These are phyloP conservation scores for Nigrospora oryzae DNA, from an alignment of 2,329 filamentous ascomycete genomes.

Conservation along the genomic window DNA sequence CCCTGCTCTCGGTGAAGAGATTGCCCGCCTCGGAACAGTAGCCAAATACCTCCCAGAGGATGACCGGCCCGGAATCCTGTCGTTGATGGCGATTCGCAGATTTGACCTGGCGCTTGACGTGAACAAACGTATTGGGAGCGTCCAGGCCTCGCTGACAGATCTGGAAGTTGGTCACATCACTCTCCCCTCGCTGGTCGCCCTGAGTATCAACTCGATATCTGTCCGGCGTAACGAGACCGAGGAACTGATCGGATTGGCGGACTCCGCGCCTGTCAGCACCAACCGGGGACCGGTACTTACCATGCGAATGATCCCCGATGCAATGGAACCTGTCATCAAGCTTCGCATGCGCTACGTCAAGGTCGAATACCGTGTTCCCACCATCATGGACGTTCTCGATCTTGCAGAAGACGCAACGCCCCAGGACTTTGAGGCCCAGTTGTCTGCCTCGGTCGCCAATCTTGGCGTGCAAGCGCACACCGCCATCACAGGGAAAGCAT, in stretches of 20 bases:
- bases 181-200: constrained; percentile 71
- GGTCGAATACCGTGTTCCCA: constrained; percentile 82
- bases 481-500: constrained; percentile 27
- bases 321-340: constrained; percentile 86
- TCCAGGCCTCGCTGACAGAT: constrained; percentile 49
- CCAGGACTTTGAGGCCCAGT: constrained; percentile 65
- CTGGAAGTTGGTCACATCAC: constrained; percentile 74
- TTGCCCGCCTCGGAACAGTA: constrained; percentile 76
- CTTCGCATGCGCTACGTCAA: constrained; percentile 77
- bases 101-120: constrained; percentile 54
- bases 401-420: constrained; percentile 58
- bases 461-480: constrained; percentile 57
- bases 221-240: constrained; percentile 60
- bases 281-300: constrained; percentile 55
- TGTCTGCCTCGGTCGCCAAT: constrained; percentile 74
- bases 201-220: constrained; percentile 58
- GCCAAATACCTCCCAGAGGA: constrained; percentile 95
- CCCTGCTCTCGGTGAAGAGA: constrained; percentile 64
- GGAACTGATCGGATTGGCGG: constrained; percentile 55
- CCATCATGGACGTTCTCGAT: constrained; percentile 70
- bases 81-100: constrained; percentile 58
- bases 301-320: constrained; percentile 84
- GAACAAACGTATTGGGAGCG: constrained; percentile 59
- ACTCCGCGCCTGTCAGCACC: constrained; percentile 17
- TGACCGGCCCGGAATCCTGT: constrained; percentile 81